Evolutionary conservation across 805 yeast species (phyloP).

Genomic region (Kodamaea leandrae): DNA sequence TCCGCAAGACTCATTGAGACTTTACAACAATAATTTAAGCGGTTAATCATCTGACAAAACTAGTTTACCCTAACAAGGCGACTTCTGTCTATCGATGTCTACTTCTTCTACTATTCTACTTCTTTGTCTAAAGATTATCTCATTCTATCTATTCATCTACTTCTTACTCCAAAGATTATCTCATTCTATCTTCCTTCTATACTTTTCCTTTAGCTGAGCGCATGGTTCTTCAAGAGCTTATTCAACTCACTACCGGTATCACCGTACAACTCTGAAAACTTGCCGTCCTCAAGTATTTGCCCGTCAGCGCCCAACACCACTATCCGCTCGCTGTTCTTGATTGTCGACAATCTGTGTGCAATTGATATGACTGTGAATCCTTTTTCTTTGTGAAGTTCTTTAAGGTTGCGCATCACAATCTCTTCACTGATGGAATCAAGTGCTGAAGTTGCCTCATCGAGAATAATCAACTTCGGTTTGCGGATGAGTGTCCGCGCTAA

Average conservation of each 20-base stretch:
- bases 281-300: slow-evolving; percentile 64
- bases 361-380: slow-evolving; percentile 75
- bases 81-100: no score
- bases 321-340: slow-evolving; percentile 75
- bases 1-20: no score
- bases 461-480: slow-evolving; percentile 72
- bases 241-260: slow-evolving; percentile 35
- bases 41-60: no score
- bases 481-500: slow-evolving; percentile 82
- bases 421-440: slow-evolving; percentile 86
- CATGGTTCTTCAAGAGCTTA: slow-evolving; percentile 30
- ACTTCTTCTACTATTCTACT: no score
- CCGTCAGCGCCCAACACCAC: slow-evolving; percentile 61
- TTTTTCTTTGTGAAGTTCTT: slow-evolving; percentile 51
- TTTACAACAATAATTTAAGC: no score
- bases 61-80: no score
- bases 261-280: slow-evolving; percentile 24
- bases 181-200: no score
- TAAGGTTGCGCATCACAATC: slow-evolving; percentile 72
- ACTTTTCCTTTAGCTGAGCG: no score
- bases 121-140: no score
- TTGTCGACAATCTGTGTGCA: slow-evolving; percentile 89
- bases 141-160: no score
- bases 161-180: no score
- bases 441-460: slow-evolving; percentile 96